Percentiles rank a stretch among this genome's conserved stretches.
phyloP scores from a whole-genome alignment of 441 rosid species.

The Viola pubescens region DNA sequence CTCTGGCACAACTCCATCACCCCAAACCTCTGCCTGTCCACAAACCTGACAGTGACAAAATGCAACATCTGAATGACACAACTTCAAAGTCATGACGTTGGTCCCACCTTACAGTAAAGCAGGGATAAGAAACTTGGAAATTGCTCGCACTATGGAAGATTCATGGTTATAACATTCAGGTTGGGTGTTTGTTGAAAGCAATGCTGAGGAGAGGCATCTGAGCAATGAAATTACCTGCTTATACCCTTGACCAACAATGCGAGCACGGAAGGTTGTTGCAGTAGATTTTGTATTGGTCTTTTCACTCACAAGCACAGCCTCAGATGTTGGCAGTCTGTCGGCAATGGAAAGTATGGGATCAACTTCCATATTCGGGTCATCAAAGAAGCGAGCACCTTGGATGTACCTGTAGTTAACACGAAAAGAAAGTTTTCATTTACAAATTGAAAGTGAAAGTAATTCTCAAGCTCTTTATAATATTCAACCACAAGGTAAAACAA shows the following conservation, averaged over 20 bases:
- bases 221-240: constrained; percentile 50
- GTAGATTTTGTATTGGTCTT: constrained; percentile 22
- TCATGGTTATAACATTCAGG: background rate
- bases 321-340: constrained; percentile 35
- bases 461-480: no score
- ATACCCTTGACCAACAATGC: constrained; percentile 84
- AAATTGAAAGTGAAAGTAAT: no score
- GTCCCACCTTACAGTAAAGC: background rate
- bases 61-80: background rate
- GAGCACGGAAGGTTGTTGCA: constrained; percentile 50
- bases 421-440: no score
- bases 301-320: constrained; percentile 35
- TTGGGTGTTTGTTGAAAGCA: constrained; percentile 1
- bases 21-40: constrained; percentile 88
- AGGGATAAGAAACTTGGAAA: background rate
- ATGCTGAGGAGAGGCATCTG: background rate
- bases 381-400: constrained; percentile 50
- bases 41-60: constrained; percentile 42
- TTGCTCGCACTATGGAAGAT: background rate
- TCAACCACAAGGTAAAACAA: no score
- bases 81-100: background rate
- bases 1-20: constrained; percentile 95
- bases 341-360: constrained; percentile 29
- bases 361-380: constrained; percentile 32
- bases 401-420: constrained; percentile 48